Base-by-base conservation (phyloP, 2,329 filamentous ascomycete species). In the Ploettnerulaceae sp. region DNA sequence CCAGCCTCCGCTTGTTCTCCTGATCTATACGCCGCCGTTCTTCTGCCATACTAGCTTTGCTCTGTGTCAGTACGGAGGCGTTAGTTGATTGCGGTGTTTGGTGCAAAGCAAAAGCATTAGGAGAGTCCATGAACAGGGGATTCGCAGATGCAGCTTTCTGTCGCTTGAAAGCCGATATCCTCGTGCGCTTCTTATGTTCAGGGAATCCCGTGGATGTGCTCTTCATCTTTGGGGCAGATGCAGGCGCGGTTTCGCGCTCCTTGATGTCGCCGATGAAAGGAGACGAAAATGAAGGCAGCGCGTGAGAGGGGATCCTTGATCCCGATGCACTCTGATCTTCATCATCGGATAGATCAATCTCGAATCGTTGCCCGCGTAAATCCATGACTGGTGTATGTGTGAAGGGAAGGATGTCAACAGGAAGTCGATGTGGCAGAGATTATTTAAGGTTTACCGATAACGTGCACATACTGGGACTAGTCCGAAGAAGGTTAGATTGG, bases 121-220 rank as follows among this genome's bases (percentile, higher is more conserved):
- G 37, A 28, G 57, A 44, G 39, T 54, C 52, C 44, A 48, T 12
- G 9, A 29, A 11, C 1, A 40, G 22, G 12, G 45, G 29, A 18
- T 40, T 48, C 17, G 53, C 24, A 47, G 47, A 44, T 38, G 29
- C 49, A 12, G 33, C 47, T 51, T 77, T 73, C 61, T 81, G 78
- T 60, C 87, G 82, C 64, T 89, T 95, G 71, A 95, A 95, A 1
- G 84, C 77, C 1, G 89, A 95, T 6, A 78, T 68, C 47, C 77
- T 76, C 46, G 73, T 75, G 55, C 90, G 81, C 64, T 86, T 89
- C 66, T 86, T 93, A 65, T 89, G 90, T 48, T 82, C 80, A n/a
- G 93, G 93, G 57, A 97, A 97, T 1, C 93, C 93, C 9, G 78
- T 81, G 4, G 72, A 66, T 15, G 72, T 69, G 7, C 70, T 67